These are phyloP conservation scores for Anaeramoeba ignava DNA, from an alignment of 78 protist genomes.

Conservation along the genomic window DNA sequence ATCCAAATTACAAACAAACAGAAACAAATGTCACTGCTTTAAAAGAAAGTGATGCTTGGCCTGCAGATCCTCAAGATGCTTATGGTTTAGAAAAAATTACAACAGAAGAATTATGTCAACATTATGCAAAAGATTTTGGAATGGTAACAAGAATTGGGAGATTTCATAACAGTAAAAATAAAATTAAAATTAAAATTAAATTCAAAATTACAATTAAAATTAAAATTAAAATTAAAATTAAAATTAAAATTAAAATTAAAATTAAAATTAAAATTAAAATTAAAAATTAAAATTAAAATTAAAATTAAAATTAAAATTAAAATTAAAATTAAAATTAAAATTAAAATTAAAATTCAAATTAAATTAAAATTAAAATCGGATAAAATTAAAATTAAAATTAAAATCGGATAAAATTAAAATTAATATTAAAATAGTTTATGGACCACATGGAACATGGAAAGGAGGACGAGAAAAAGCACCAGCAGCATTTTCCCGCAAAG, in stretches of 20 bases:
- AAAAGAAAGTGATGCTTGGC: conserved; percentile 64
- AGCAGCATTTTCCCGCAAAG: conserved; percentile 72
- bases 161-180: conserved; percentile 79
- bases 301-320: too few species aligned
- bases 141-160: conserved; percentile 43
- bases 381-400: too few species aligned
- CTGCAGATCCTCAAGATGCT: conserved; percentile 69
- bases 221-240: too few species aligned
- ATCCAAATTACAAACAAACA: conserved; percentile 54
- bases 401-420: too few species aligned
- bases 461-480: conserved; percentile 84
- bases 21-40: conserved; percentile 28
- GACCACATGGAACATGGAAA: conserved; percentile 54
- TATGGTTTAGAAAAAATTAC: conserved; percentile 72
- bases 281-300: too few species aligned
- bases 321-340: too few species aligned
- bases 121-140: conserved; percentile 42
- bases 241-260: too few species aligned
- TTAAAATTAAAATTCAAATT: too few species aligned
- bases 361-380: too few species aligned
- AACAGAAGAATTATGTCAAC: conserved; percentile 47
- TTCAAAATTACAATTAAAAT: too few species aligned
- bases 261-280: too few species aligned
- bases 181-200: too few species aligned
- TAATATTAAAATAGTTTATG: neutral